These are phyloP conservation scores for Rhododendron williamsianum DNA, from an alignment of 148 eudicot species.

Conservation along the genomic window DNA sequence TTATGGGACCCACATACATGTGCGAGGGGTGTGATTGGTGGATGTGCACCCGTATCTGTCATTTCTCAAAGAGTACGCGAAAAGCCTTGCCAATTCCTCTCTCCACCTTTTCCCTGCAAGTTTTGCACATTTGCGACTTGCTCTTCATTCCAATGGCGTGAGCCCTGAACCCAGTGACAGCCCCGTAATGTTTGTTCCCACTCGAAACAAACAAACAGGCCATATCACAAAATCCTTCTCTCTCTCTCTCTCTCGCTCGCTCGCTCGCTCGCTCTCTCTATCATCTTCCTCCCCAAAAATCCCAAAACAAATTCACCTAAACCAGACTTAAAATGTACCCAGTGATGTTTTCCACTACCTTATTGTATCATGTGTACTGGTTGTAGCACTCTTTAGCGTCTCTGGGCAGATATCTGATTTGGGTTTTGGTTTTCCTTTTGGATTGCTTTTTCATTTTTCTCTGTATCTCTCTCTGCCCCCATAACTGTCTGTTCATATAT, in stretches of 20 bases:
- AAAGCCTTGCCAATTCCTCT: slow-evolving; percentile 4
- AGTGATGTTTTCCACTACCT: slow-evolving; percentile 11
- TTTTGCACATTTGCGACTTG: slow-evolving; percentile 18
- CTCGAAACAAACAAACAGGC: slow-evolving; percentile 29
- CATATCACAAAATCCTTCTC: slow-evolving; percentile 12
- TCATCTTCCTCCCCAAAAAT: not conserved
- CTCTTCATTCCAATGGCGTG: slow-evolving; percentile 59
- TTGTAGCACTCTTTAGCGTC: slow-evolving; percentile 8
- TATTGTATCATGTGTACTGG: slow-evolving; percentile 19
- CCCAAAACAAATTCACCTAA: slow-evolving; percentile 9
- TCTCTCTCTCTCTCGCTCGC: not conserved
- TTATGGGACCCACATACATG: too few species aligned
- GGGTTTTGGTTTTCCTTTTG: slow-evolving; percentile 19
- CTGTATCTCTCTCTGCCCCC: slow-evolving; percentile 1
- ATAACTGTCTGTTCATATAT: not conserved
- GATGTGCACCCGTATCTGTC: too few species aligned
- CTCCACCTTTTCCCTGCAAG: slow-evolving; percentile 7
- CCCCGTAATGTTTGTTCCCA: slow-evolving; percentile 24
- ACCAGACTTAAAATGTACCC: not conserved
- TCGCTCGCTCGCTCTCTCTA: not conserved
- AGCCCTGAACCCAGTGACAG: slow-evolving; percentile 30
- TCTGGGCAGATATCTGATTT: slow-evolving; percentile 25
- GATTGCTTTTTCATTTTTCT: slow-evolving; percentile 7
- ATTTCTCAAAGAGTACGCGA: not conserved
- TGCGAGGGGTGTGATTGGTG: too few species aligned